Conservation (phyloP, 106 monocot species). For the Amphibolis antarctica region DNA sequence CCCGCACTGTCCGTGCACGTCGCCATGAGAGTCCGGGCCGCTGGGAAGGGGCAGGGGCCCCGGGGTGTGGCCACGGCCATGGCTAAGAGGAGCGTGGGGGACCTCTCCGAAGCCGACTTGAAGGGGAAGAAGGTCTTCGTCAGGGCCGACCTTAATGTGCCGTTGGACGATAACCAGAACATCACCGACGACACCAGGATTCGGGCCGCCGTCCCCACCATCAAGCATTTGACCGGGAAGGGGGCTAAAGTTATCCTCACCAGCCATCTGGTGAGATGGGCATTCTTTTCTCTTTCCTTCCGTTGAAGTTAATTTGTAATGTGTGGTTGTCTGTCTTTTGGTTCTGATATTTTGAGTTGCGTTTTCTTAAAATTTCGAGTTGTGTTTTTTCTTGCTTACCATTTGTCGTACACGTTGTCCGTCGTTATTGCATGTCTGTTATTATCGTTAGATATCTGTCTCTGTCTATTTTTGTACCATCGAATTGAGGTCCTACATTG, state of each 20-base stretch:
- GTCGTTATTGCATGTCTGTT: too few relatives aligned
- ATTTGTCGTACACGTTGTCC: too few relatives aligned
- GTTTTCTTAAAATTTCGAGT: too few relatives aligned
- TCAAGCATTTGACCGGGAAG: slow-evolving; percentile 61
- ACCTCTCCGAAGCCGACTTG: slow-evolving; percentile 47
- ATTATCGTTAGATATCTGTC: too few relatives aligned
- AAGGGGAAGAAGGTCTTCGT: slow-evolving; percentile 82
- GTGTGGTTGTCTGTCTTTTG: too few relatives aligned
- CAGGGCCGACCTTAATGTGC: slow-evolving; percentile 80
- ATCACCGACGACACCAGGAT: slow-evolving; percentile 92
- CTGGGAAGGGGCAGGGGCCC: slow-evolving; percentile 23
- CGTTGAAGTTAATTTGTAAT: background rate
- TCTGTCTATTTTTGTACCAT: too few relatives aligned
- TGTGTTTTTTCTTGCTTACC: too few relatives aligned
- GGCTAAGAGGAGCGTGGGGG: slow-evolving; percentile 91
- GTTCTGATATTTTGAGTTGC: too few relatives aligned
- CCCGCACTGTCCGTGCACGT: slow-evolving; percentile 22
- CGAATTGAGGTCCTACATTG: too few relatives aligned
- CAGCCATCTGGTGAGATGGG: slow-evolving; percentile 61
- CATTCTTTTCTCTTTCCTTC: background rate
- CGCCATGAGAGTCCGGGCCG: slow-evolving; percentile 18
- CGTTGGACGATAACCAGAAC: slow-evolving; percentile 72
- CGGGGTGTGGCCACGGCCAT: slow-evolving; percentile 47
- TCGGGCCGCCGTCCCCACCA: slow-evolving; percentile 82
- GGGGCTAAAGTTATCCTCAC: slow-evolving; percentile 88